phyloP scores from a whole-genome alignment of 2,329 filamentous ascomycete species.

The Colletotrichum sp. region DNA sequence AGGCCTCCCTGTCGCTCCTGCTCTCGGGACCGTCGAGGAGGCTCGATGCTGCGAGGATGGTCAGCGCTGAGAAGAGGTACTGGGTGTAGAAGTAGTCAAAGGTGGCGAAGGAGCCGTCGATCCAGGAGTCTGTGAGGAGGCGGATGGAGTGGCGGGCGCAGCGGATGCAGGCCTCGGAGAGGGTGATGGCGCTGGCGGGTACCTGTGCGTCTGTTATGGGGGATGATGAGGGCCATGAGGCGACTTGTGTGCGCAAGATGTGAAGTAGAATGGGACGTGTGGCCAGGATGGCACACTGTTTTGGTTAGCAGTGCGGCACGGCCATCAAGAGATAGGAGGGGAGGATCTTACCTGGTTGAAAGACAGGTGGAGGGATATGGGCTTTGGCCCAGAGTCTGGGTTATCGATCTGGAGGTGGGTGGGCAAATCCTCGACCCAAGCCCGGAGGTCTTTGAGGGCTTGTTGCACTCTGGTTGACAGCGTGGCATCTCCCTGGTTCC shows the following conservation, averaged over 20 bases:
- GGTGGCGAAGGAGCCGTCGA: constrained; percentile 47
- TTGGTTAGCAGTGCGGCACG: background rate
- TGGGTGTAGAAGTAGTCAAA: constrained; percentile 52
- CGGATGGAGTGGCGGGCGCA: constrained; percentile 48
- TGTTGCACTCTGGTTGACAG: constrained; percentile 37
- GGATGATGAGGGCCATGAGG: constrained; percentile 13
- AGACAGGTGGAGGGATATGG: constrained; percentile 35
- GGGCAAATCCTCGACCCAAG: constrained; percentile 35
- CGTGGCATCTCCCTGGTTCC: constrained; percentile 26
- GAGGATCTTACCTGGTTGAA: constrained; percentile 30
- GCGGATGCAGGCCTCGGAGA: constrained; percentile 49
- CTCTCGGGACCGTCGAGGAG: constrained; percentile 32
- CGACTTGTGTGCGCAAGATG: constrained; percentile 31
- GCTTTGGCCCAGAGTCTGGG: constrained; percentile 26
- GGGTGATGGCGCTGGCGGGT: constrained; percentile 34
- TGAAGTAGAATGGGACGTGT: constrained; percentile 38
- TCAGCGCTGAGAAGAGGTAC: constrained; percentile 50
- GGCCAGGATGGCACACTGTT: constrained; percentile 33
- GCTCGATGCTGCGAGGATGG: constrained; percentile 47
- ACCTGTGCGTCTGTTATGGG: constrained; percentile 25
- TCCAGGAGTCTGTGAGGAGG: constrained; percentile 47
- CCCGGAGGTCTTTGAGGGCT: constrained; percentile 31
- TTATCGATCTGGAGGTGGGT: constrained; percentile 31
- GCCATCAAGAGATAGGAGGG: background rate
- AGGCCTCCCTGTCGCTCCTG: constrained; percentile 39